Conservation (phyloP, 306 rosid species). For the Quillaja saponaria region DNA sequence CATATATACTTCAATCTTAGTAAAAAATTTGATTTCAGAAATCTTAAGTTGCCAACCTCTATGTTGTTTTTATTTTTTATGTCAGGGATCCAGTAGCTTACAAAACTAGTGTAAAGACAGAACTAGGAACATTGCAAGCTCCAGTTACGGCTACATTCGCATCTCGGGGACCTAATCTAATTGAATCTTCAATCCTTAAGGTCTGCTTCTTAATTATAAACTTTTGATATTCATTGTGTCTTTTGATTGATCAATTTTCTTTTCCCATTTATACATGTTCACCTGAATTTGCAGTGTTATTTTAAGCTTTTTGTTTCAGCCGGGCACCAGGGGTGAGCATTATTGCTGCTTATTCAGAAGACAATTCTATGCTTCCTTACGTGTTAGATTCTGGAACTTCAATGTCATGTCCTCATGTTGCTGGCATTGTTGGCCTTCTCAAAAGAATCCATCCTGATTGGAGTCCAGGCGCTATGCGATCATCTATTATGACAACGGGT, state of each 20-base stretch:
- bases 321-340: constrained; percentile 50
- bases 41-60: too few species aligned
- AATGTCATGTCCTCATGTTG: constrained; percentile 47
- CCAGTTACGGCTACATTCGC: constrained; percentile 50
- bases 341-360: constrained; percentile 38
- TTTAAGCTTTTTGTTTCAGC: constrained; percentile 27
- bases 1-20: too few species aligned
- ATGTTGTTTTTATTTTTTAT: too few species aligned
- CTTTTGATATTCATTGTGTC: too few species aligned
- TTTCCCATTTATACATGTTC: not conserved
- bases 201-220: constrained; percentile 21
- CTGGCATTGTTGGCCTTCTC: constrained; percentile 48
- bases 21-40: too few species aligned
- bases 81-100: constrained; percentile 40
- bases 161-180: constrained; percentile 43
- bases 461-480: constrained; percentile 45
- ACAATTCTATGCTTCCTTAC: constrained; percentile 10
- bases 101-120: constrained; percentile 31
- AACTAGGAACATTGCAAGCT: constrained; percentile 29
- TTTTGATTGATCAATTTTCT: not conserved
- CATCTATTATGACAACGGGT: constrained; percentile 55
- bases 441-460: constrained; percentile 38
- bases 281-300: not conserved
- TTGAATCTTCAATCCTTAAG: constrained; percentile 41
- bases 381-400: constrained; percentile 35